phyloP scores from a whole-genome alignment of 1,284 basidiomycete genomes.

The Rugiboletus extremiorientalis region DNA sequence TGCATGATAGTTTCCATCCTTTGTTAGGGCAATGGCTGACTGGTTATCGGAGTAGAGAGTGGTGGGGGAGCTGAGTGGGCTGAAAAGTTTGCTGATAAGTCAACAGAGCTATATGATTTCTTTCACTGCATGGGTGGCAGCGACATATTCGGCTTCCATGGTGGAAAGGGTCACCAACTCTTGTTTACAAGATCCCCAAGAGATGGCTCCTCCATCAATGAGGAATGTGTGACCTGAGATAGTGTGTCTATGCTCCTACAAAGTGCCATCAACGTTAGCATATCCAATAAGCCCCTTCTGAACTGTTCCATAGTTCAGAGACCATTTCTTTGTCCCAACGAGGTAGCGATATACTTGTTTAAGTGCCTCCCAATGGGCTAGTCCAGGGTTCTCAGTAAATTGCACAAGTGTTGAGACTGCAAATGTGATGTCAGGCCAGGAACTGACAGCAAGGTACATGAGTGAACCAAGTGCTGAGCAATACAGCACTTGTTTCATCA shows the following conservation, averaged over 20 bases:
- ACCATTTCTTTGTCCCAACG: background rate
- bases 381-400: background rate
- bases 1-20: background rate
- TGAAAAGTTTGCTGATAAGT: background rate
- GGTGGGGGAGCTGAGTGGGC: background rate
- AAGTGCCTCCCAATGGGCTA: too few species aligned
- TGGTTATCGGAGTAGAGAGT: background rate
- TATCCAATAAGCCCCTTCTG: background rate
- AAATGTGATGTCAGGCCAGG: too few species aligned
- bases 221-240: background rate
- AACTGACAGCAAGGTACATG: too few species aligned
- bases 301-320: background rate
- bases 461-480: too few species aligned
- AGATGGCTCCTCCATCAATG: background rate
- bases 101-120: background rate
- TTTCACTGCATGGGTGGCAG: background rate
- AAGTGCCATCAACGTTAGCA: background rate
- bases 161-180: background rate
- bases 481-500: too few species aligned
- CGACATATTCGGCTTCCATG: background rate
- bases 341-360: background rate
- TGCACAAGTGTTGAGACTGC: background rate
- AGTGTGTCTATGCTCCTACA: background rate
- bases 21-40: too few species aligned
- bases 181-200: background rate